Evolutionary conservation across 208 protist genomes (phyloP), one percentile per base, ranked within the genome.

Genomic region (Naegleria lovaniensis): DNA sequence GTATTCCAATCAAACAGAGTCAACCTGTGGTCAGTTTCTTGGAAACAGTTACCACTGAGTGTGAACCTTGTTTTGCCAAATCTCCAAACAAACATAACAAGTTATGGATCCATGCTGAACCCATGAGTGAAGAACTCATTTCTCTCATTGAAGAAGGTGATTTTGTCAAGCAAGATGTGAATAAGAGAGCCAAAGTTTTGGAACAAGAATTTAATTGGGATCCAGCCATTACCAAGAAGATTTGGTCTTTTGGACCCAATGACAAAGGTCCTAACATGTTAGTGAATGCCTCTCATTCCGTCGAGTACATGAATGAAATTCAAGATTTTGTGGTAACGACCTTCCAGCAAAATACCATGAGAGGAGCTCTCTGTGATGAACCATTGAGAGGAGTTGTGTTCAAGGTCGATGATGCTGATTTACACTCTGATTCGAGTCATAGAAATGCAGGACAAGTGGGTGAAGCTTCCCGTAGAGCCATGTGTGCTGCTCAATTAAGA

Each of bases 201-300:
- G 89, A 90, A 7, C 92, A 96, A 40, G 92, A 96, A 0, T 96
- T 92, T 92, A 93, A 91, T 58, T 98, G 95, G 96, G 94, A 96
- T 90, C 48, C 90, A 22, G 86, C 52, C 36, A 91, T 95, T 25
- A 75, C 85, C 15, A 58, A 40, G 16, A 90, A 92, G 29, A 79
- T 94, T 33, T 94, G 93, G 93, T 5, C 39, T 48, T 94, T 94
- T 85, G 93, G 92, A 22, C 93, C 93, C 19, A 25, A 19, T 19
- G 93, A 91, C 13, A 16, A 48, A 36, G 92, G 92, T 51, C 38
- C 93, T 58, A 96, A 96, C 52, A 3, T 96, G 5, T n/a, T 96
- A 19, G 87, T 95, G 39, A 94, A 94, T 88, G 6, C n/a, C 2
- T 93, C 92, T 29, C 94, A 94, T 29, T 88, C 79, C 38, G 85